Base-by-base conservation (phyloP, 805 yeast species). In the Cyberlindnera maclurae region DNA sequence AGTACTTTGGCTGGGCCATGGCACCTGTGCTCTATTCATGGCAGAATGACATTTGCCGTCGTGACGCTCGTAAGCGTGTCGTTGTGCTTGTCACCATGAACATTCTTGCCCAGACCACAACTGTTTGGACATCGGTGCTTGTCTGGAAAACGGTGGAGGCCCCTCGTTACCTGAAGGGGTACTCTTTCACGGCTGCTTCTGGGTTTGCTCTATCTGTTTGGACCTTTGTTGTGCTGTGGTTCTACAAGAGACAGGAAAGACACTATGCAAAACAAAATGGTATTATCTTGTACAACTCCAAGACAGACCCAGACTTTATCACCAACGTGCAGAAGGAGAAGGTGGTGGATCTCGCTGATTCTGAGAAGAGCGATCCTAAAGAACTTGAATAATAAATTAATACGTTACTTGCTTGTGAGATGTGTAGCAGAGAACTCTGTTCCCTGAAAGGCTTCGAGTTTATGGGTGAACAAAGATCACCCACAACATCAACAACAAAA, bases 21-120 rank as follows among this genome's bases (percentile, higher is more conserved):
- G 78, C 80, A 1, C 76, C 81, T 0, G 75, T 71, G 1, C 54
- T 73, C 15, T 77, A 75, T 51, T 64, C 75, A n/a, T 76, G 79
- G 79, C 69, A 68, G 40, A 72, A 72, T 45, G 81, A 75, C 54
- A 73, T 75, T 27, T 68, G 75, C 39, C 64, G 82, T 34, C 65
- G 69, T 36, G 77, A 75, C 44, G 67, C 71, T 5, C 70, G 73
- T 44, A 67, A 67, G 37, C 59, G 82, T 44, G 69, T 79, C 5
- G 67, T 74, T 26, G 63, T 67, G 28, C 59, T 75, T 45, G 49
- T 65, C 26, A 65, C 71, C 68, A 72, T 73, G 51, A 53, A 60
- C 31, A 51, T 74, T 36, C 74, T 80, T 4, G 78, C 74, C 47
- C 64, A 73, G 9, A 63, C 75, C 9, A 28, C 34, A 13, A 68